Evolutionary conservation across 2,329 filamentous ascomycete genomes (phyloP), one percentile per base, ranked within the genome.

Genomic region (Monilinia fructigena): DNA sequence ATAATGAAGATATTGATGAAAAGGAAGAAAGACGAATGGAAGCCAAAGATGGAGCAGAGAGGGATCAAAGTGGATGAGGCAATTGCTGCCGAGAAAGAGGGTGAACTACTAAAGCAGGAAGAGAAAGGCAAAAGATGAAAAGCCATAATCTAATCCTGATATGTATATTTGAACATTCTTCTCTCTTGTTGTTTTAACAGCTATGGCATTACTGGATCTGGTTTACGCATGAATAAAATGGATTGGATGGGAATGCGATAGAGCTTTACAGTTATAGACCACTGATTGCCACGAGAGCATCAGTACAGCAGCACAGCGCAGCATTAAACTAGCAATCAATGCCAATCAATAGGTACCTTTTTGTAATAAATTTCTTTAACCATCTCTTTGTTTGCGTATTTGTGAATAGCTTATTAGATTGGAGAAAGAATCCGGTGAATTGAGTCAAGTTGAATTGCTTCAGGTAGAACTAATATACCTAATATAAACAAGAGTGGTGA

Each of bases 1-100:
- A 98, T 74, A 87, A 88, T 40, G 92, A 97, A 69, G 86, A 98
- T 76, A 98, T 98, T 73, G 94, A 98, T 75, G 95, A 98, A 78
- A 93, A 94, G 81, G 92, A 97, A 71, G 90, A 92, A 77, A 85
- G 88, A 68, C 78, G 82, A 65, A 77, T 81, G 35, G 85, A 86
- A 10, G 81, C 83, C 38, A 79, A 81, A 48, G 81, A 78, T 48
- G 74, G 70, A 14, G 71, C 80, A 16, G 79, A 82, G 66, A 80
- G 81, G 72, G 79, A 56, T 5, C 81, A 84, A 84, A 70, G 82
- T 81, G 8, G 76, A 75, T 67, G 86, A 87, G 74, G 85, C 85
- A 67, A 76, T 81, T 3, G 83, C 83, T 60, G 83, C 85, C 0
- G 84, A 87, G 77, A 76, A 78, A 62, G 86, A 88, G 69, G 75